Conservation (phyloP, 352 stramenopile genomes). For the Pythium graminicola region DNA sequence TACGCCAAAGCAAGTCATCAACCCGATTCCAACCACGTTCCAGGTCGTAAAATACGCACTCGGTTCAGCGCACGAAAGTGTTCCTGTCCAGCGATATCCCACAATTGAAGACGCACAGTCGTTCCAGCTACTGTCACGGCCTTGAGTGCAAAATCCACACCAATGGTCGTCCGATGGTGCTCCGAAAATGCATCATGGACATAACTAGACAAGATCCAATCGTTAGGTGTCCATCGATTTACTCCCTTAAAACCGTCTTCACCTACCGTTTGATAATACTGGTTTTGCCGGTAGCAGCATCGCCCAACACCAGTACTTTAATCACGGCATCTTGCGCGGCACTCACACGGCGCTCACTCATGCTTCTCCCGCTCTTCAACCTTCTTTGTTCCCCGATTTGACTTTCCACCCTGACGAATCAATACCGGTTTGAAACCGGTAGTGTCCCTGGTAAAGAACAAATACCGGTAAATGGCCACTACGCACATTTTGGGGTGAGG, state of each 20-base stretch:
- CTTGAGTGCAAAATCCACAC: constrained; percentile 91
- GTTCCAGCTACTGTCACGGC: constrained; percentile 79
- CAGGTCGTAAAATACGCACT: constrained; percentile 23
- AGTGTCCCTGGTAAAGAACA: constrained; percentile 7
- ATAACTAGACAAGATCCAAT: constrained; percentile 36
- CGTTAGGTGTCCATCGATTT: not conserved
- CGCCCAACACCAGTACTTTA: constrained; percentile 88
- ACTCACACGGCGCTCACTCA: constrained; percentile 65
- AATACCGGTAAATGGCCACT: constrained; percentile 13
- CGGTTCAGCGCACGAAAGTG: constrained; percentile 91
- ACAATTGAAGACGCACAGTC: constrained; percentile 89
- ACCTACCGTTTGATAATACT: constrained; percentile 90
- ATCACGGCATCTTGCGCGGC: constrained; percentile 85
- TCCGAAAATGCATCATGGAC: constrained; percentile 89
- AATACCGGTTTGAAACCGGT: constrained; percentile 11
- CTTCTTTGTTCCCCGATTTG: constrained; percentile 18
- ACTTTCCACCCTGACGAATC: constrained; percentile 1
- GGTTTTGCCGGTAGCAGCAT: constrained; percentile 89
- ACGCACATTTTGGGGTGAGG: not conserved
- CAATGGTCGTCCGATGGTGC: constrained; percentile 90
- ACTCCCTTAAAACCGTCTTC: not conserved
- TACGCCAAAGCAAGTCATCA: constrained; percentile 8
- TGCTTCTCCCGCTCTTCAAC: constrained; percentile 24
- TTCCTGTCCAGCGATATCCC: constrained; percentile 93
- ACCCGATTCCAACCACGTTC: not conserved